Percentiles rank a stretch among this genome's conserved stretches.
Evolutionary conservation across 2,329 filamentous ascomycete species (phyloP).

Genomic region (Fusarium redolens): DNA sequence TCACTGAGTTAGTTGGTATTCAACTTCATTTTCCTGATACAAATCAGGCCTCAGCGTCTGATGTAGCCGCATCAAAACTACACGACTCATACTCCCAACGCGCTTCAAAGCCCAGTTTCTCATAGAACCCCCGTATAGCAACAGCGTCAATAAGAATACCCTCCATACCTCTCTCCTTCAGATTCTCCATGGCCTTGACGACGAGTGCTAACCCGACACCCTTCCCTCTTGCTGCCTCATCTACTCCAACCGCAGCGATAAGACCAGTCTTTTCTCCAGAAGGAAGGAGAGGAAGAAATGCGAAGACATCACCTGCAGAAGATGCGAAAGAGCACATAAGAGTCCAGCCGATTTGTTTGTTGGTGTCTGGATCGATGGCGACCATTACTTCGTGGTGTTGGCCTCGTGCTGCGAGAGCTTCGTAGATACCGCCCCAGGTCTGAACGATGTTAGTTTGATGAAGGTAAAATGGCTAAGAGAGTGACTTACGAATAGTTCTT

Average conservation of each 20-base stretch:
- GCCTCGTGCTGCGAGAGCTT: constrained; percentile 20
- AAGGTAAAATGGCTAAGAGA: rapidly evolving
- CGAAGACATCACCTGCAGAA: not conserved
- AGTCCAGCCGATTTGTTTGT: constrained; percentile 42
- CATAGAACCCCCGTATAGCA: constrained; percentile 38
- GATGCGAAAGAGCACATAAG: constrained; percentile 36
- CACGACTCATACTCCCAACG: constrained; percentile 36
- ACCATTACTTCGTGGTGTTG: constrained; percentile 39
- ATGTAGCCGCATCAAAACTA: not conserved
- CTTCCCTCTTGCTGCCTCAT: constrained; percentile 34
- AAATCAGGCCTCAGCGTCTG: not conserved
- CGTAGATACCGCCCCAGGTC: constrained; percentile 33
- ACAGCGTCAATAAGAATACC: constrained; percentile 39
- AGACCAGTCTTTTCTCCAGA: constrained; percentile 37
- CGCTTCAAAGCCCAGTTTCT: constrained; percentile 28
- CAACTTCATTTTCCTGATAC: too few relatives aligned
- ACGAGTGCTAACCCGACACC: constrained; percentile 36
- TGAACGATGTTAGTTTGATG: not conserved
- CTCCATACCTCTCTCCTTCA: constrained; percentile 35
- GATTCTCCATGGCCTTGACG: constrained; percentile 37
- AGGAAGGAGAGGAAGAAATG: constrained; percentile 36
- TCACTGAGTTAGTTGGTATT: too few relatives aligned
- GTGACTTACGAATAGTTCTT: constrained; percentile 29
- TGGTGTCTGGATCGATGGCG: constrained; percentile 39
- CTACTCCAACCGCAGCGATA: constrained; percentile 39